Evolutionary conservation across 768 basidiomycete genomes (phyloP), one percentile per base, ranked within the genome.

Genomic region (Hypsizygus marmoreus): DNA sequence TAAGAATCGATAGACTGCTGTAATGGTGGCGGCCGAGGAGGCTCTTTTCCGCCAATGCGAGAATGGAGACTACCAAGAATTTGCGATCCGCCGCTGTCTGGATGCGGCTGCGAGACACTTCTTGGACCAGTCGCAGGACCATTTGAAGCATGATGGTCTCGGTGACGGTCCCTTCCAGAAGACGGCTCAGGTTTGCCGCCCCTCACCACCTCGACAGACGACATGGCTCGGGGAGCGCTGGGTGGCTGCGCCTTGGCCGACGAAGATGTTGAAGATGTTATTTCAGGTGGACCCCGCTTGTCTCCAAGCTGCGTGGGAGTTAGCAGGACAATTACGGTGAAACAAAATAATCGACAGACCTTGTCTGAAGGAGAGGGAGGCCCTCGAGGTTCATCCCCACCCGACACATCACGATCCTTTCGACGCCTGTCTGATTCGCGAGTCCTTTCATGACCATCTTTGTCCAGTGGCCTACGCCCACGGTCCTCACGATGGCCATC

Each of bases 401-500:
- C 83, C 22, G 69, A 62, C 9, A 50, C 63, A 24, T 84, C 87
- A 23, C 81, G 78, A 43, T 88, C 87, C 50, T 77, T 82, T 32
- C 86, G 77, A 44, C 88, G 74, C 51, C 88, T 77, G 35, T 78
- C 77, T 2, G 82, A 78, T 17, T 91, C 88, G 43, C 85, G 79
- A 22, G 65, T 70, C 36, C 86, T 76, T 23, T 88, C 86, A 47
- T 82, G 79, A 20, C 73, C 63, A 35, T 89, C 87, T 61, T 88
- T 88, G 33, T 89, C 88, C 10, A 72, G 68, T 11, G 72, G 71
- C 41, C 88, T 80, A 20, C 88, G 81, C 51, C 69, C 69, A 26
- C 88, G 76, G 29, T 91, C 88, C 44, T 91, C 89, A 38, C 88
- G 81, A 57, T 88, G 86, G 23, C 79, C 66, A 2, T 90, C 88